Conservation (phyloP, 2,329 filamentous ascomycete genomes). For the Monilinia fructigena region DNA sequence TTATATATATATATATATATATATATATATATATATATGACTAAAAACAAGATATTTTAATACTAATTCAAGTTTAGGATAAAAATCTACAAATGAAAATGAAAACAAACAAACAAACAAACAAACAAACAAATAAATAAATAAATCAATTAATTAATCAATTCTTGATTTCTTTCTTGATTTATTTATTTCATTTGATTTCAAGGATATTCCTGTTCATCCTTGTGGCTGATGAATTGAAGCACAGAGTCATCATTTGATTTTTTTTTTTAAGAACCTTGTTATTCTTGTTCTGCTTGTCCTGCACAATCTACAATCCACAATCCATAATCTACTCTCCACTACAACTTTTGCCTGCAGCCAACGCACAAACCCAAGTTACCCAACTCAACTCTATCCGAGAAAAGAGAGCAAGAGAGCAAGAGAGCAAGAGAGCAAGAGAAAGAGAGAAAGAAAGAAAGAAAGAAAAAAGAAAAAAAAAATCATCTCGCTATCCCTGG, state of each 20-base stretch:
- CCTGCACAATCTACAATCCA: conserved; percentile 11
- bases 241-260: conserved; percentile 17
- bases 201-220: conserved; percentile 8
- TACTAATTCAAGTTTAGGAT: conserved; percentile 13
- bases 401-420: background rate
- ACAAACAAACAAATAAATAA: background rate
- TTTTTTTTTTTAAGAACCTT: background rate
- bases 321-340: background rate
- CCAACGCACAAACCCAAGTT: conserved; percentile 10
- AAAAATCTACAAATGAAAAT: too few species aligned
- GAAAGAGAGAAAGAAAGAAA: background rate
- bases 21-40: too few species aligned
- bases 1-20: too few species aligned
- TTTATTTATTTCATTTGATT: background rate
- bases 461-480: background rate
- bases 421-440: background rate
- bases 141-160: background rate
- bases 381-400: background rate
- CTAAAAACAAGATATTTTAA: background rate
- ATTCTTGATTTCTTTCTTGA: background rate
- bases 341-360: conserved; percentile 3
- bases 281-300: background rate
- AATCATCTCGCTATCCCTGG: conserved; percentile 8
- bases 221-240: conserved; percentile 19
- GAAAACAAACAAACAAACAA: too few species aligned